Evolutionary conservation across 176 grass and related monocot species (phyloP).

Genomic region (Triticum urartu): DNA sequence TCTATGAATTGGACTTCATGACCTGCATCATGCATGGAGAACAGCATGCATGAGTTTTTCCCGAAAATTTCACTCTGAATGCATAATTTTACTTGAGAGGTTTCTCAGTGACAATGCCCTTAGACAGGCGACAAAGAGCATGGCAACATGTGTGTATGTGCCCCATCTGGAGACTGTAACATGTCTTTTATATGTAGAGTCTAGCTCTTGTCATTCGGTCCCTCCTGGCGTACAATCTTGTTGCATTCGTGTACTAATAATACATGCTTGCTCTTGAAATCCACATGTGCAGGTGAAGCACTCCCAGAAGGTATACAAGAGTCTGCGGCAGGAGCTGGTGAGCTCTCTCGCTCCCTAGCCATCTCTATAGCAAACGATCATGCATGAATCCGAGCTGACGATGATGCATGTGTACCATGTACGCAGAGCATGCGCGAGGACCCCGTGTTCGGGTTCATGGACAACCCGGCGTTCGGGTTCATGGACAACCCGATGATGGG

Average conservation of each 20-base stretch:
- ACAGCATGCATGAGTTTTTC: too few relatives aligned
- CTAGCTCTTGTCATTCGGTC: neutral
- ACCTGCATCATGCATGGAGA: neutral
- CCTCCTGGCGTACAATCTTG: neutral
- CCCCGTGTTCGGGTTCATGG: conserved; percentile 52
- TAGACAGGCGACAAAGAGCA: neutral
- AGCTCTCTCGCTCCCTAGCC: neutral
- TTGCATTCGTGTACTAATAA: neutral
- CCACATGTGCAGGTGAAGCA: conserved; percentile 65
- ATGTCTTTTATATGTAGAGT: neutral
- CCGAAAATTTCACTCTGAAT: neutral
- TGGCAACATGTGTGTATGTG: neutral
- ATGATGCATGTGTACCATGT: neutral
- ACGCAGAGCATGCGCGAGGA: conserved; percentile 67
- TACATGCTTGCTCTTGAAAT: neutral
- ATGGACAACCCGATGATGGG: conserved; percentile 45
- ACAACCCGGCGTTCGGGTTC: conserved; percentile 61
- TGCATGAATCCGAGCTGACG: neutral
- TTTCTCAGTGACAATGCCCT: neutral
- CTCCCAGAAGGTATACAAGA: conserved; percentile 70
- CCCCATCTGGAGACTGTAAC: too few relatives aligned
- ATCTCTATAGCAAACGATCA: neutral
- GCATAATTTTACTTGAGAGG: neutral
- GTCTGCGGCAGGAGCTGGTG: conserved; percentile 69
- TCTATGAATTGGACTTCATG: neutral